Conservation (phyloP, 345 rosid genomes). For the Kernera saxatilis region DNA sequence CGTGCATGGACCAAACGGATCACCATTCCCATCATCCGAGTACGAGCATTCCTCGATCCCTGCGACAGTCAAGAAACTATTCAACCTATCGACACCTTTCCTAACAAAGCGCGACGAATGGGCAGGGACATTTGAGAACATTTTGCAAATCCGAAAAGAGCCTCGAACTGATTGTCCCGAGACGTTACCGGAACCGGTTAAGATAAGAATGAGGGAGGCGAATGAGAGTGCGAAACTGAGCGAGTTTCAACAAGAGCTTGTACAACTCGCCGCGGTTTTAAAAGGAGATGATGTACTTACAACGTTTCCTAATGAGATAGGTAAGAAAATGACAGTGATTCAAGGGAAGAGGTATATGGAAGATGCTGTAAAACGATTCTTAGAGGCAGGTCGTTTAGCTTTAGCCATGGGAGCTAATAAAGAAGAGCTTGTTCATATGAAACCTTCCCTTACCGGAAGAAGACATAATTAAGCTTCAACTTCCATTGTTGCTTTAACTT, state of each 20-base stretch:
- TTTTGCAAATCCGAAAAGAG: constrained; percentile 41
- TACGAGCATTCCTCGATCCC: constrained; percentile 90
- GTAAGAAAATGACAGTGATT: constrained; percentile 59
- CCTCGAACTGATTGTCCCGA: constrained; percentile 85
- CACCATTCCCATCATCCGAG: constrained; percentile 65
- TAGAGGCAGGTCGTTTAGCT: constrained; percentile 55
- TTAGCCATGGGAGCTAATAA: constrained; percentile 65
- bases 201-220: constrained; percentile 49
- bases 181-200: constrained; percentile 48
- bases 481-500: too few species aligned
- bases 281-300: constrained; percentile 57
- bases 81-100: constrained; percentile 55
- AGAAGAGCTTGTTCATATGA: constrained; percentile 75
- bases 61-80: constrained; percentile 73
- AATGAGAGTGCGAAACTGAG: constrained; percentile 56
- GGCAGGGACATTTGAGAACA: constrained; percentile 76
- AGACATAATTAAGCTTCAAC: not conserved
- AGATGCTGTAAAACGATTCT: constrained; percentile 64
- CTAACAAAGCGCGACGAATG: constrained; percentile 76
- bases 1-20: constrained; percentile 75
- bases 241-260: constrained; percentile 72
- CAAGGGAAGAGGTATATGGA: constrained; percentile 76
- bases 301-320: constrained; percentile 40
- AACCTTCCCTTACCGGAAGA: constrained; percentile 54
- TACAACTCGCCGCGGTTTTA: constrained; percentile 71